Evolutionary conservation across 176 grass and related monocot species (phyloP).

Genomic region (sorghum (Sorghum bicolor)): Sorghum_bicolor_NCBIv3 NC_012874.2:58168001-58168500

Average conservation of each 20-base stretch:
- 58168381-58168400: conserved; percentile 50
- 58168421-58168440: conserved; percentile 58
- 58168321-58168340: conserved; percentile 56
- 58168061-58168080: not conserved
- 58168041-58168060: not conserved
- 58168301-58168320: conserved; percentile 58
- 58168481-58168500: conserved; percentile 70
- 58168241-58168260: not conserved
- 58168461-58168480: conserved; percentile 55
- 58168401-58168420: conserved; percentile 59
- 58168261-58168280: not conserved
- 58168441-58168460: conserved; percentile 49
- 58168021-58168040: not conserved
- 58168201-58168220: not conserved
- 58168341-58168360: conserved; percentile 59
- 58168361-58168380: conserved; percentile 62
- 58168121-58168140: not conserved
- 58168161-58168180: not conserved
- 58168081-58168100: not conserved
- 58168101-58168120: not conserved
- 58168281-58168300: not conserved
- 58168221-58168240: not conserved
- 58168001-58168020: not conserved
- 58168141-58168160: not conserved
- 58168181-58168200: not conserved